Evolutionary conservation across 2,329 filamentous ascomycete genomes (phyloP), one percentile per base, ranked within the genome.

Genomic region (Intubia oerlemansii): DNA sequence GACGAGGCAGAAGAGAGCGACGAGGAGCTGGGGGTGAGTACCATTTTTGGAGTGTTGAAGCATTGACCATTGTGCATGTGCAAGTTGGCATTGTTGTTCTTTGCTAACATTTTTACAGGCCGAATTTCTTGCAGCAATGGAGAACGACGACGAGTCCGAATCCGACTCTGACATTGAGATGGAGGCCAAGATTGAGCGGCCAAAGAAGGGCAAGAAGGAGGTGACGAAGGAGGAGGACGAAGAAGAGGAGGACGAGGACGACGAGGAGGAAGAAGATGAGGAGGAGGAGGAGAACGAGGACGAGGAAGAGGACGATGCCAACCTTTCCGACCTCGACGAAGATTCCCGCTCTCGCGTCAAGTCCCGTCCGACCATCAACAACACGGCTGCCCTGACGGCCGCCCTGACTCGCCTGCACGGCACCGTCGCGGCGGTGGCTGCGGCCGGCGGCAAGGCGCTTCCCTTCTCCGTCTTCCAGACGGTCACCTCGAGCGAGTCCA

Each of bases 351-450:
- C 79, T 51, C 84, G 92, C 45, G 66, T 92, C 23, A 69, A 91
- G 36, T 80, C 82, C 11, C 78, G 19, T n/a, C n/a, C 19, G 39
- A 93, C 84, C 30, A 95, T 95, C 57, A 93, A 98, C 65, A 98
- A 98, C 58, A 84, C 78, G 30, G 61, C 78, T 39, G 88, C 85
- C 19, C 77, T 98, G 29, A 66, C 69, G 39, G 62, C 78, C 40
- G 71, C 81, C 10, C 63, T 90, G 36, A 76, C 77, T 44, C 80
- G 84, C 41, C 81, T 90, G 48, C 57, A 66, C 18, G 20, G n/a
- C 9, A 21, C 19, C n/a, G 19, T 21, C 19, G 8, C 19, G 19
- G 19, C 19, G n/a, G 8, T 8, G 8, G 57, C 88, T 29, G 68
- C 77, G 10, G 67, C 66, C 31, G 58, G 59, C 40, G 60, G 23